Percentiles rank a stretch among this genome's conserved stretches.
Evolutionary conservation across 75 land plant genomes (phyloP).

Genomic region (Pinus taeda): DNA sequence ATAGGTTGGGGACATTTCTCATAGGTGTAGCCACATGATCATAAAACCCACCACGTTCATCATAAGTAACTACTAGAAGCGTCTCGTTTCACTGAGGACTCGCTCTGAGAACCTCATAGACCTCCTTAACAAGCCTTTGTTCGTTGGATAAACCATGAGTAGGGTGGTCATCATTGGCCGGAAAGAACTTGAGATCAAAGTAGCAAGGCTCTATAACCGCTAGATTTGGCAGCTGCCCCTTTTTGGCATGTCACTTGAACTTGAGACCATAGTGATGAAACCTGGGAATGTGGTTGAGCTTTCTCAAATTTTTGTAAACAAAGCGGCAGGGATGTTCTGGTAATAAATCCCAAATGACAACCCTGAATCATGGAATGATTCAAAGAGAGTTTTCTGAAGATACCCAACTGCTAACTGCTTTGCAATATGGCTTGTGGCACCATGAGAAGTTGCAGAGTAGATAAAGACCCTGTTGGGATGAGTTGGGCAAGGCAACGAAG

Average conservation of each 20-base stretch:
- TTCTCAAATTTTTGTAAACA: slow-evolving; percentile 69
- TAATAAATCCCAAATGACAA: slow-evolving; percentile 78
- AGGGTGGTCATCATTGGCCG: slow-evolving; percentile 80
- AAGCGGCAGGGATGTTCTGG: slow-evolving; percentile 66
- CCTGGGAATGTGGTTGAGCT: slow-evolving; percentile 44
- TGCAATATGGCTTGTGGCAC: slow-evolving; percentile 52
- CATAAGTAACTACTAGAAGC: slow-evolving; percentile 62
- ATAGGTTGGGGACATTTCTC: slow-evolving; percentile 57
- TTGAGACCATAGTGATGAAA: slow-evolving; percentile 37
- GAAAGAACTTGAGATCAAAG: slow-evolving; percentile 47
- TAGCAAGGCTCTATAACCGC: slow-evolving; percentile 72
- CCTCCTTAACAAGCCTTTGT: slow-evolving; percentile 71
- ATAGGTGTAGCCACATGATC: slow-evolving; percentile 80
- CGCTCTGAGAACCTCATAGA: slow-evolving; percentile 64
- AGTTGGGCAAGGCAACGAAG: slow-evolving; percentile 81
- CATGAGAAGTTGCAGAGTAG: slow-evolving; percentile 88
- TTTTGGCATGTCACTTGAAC: slow-evolving; percentile 47
- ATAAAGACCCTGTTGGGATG: slow-evolving; percentile 90
- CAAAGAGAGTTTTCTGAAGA: slow-evolving; percentile 92
- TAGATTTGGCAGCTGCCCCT: slow-evolving; percentile 64
- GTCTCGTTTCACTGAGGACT: slow-evolving; percentile 77
- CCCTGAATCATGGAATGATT: slow-evolving; percentile 70
- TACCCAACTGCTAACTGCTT: slow-evolving; percentile 42
- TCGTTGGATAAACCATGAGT: slow-evolving; percentile 71
- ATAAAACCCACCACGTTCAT: slow-evolving; percentile 83